These are phyloP conservation scores for Amanita rubescens DNA, from an alignment of 768 basidiomycete species.

Conservation along the genomic window DNA sequence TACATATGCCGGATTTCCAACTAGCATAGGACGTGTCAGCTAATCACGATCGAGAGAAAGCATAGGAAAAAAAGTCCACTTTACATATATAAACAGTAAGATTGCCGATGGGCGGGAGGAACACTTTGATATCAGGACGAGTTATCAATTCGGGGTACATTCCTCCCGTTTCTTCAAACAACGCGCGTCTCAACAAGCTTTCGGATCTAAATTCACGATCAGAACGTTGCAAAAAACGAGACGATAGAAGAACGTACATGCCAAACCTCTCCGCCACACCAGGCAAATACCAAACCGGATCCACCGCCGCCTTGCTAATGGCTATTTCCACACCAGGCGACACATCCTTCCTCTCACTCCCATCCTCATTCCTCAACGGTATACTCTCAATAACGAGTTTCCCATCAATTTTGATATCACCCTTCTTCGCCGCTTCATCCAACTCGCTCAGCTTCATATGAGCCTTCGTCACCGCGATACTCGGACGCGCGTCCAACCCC, in stretches of 20 bases:
- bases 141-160: slow-evolving; percentile 97
- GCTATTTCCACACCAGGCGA: slow-evolving; percentile 81
- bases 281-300: slow-evolving; percentile 94
- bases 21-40: slow-evolving; percentile 26
- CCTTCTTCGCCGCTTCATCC: slow-evolving; percentile 71
- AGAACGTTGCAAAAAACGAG: too few relatives aligned
- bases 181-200: slow-evolving; percentile 72
- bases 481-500: slow-evolving; percentile 83
- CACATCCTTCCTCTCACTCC: slow-evolving; percentile 38
- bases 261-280: slow-evolving; percentile 92
- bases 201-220: slow-evolving; percentile 51
- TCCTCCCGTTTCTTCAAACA: slow-evolving; percentile 95
- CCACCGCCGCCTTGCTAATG: slow-evolving; percentile 90
- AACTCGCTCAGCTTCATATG: slow-evolving; percentile 94
- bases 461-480: slow-evolving; percentile 87
- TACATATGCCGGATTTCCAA: slow-evolving; percentile 78
- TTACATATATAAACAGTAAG: slow-evolving; percentile 88
- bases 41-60: not conserved
- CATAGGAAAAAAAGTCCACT: slow-evolving; percentile 11
- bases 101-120: slow-evolving; percentile 91
- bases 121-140: slow-evolving; percentile 90
- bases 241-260: slow-evolving; percentile 48
- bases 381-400: slow-evolving; percentile 68
- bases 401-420: slow-evolving; percentile 72
- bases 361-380: slow-evolving; percentile 58